Percentiles rank a stretch among this genome's conserved stretches.
phyloP scores from a whole-genome alignment of 2,329 filamentous ascomycete genomes.

The Endothia cerciana region DNA sequence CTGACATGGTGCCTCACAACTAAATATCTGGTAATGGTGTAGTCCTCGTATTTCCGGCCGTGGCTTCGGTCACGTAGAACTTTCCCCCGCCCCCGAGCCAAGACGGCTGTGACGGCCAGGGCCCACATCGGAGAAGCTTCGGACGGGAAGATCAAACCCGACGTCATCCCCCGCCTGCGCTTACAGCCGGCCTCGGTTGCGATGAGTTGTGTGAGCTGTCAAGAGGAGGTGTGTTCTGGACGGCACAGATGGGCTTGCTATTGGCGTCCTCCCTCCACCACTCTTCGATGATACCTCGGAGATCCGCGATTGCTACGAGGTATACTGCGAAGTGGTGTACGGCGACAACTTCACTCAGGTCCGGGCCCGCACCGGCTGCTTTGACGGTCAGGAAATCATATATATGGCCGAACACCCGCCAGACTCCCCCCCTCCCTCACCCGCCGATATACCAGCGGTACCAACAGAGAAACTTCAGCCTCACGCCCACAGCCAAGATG shows the following conservation, averaged over 20 bases:
- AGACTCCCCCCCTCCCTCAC: background rate
- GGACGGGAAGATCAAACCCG: background rate
- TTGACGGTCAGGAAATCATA: background rate
- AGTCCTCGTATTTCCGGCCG: background rate
- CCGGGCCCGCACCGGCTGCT: background rate
- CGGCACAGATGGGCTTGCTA: background rate
- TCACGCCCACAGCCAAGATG: conserved; percentile 36
- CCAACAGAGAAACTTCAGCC: background rate
- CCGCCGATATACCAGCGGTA: background rate
- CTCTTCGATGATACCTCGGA: background rate
- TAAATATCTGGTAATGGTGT: background rate
- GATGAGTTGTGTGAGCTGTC: background rate
- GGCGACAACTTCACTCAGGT: background rate
- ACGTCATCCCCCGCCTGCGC: conserved; percentile 1
- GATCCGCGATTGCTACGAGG: conserved; percentile 3
- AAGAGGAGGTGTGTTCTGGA: background rate
- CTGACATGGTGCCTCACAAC: background rate
- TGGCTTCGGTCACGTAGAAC: background rate
- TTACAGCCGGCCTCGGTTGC: background rate
- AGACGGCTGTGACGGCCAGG: background rate
- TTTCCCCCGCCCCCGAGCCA: background rate
- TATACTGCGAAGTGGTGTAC: background rate
- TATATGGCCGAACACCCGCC: background rate
- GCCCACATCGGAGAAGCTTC: background rate
- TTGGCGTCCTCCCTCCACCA: background rate